Base-by-base conservation (phyloP, 805 yeast genomes). In the Starmerella sirachaensis region DNA sequence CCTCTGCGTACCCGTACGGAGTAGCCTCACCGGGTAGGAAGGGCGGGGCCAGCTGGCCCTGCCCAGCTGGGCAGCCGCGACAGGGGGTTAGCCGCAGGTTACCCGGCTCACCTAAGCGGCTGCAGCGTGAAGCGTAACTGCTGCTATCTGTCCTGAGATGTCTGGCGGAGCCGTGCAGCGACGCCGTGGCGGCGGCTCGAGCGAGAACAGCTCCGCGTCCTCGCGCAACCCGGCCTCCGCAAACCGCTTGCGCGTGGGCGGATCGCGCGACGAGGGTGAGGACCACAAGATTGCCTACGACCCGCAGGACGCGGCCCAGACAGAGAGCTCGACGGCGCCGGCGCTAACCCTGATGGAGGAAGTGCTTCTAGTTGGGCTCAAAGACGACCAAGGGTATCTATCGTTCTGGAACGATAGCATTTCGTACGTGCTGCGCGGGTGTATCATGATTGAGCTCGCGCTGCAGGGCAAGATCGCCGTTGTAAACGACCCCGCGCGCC, bases 371-470 rank as follows among this genome's bases (percentile, higher is more conserved):
- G 71, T 91, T 65, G 98, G 98, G 5, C 69, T 91, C 48, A 86
- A 88, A 55, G 97, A 91, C 61, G 80, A 81, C 51, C 97, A 91
- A 60, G 98, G 98, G 10, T 85, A 88, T 59, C 66, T 91, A 31
- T 84, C 95, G 20, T 91, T 91, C 62, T 91, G 98, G 98, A 91
- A 91, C 57, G 98, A 91, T 61, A 86, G 84, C 60, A 86, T 91
- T 38, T 84, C 96, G 18, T 91, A 91, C 62, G 94, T 96, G 1
- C 68, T 91, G 42, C 75, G 98, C 52, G 98, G 98, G 10, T 80
- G 95, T 57, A 88, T 91, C 42, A 55, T 91, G 37, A 70, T 91
- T 57, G 98, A 91, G 60, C 69, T 91, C 60, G 94, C 96, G 2
- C 73, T 91, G 53, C 73, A 96, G 50, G 86, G 85, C 42, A 81